Evolutionary conservation across 1,284 basidiomycete species (phyloP), one percentile per base, ranked within the genome.

Genomic region (Flammula alnicola): DNA sequence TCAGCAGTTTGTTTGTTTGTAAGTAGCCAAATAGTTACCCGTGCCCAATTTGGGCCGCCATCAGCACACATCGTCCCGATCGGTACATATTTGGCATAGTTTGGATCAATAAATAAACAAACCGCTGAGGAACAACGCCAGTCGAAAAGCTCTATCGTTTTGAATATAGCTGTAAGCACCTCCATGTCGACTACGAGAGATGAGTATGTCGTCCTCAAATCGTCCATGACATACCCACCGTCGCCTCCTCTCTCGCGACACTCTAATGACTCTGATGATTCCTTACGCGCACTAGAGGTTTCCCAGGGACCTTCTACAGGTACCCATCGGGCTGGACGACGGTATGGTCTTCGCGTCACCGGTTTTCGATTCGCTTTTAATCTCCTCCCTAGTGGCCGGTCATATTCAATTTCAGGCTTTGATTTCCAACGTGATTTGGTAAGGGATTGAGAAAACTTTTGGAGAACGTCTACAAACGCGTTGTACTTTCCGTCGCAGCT

Each of bases 371-470:
- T 31, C 16, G 32, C 16, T 31, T 40, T 30, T 43, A 44, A 17
- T 31, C 26, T 17, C 19, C 17, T 36, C 32, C 12, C 5, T 54
- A 77, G 81, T 27, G 67, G 68, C 40, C 75, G 87, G 12, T 84
- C 86, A 2, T 84, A 84, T 65, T 91, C 88, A n/a, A 68, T 88
- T 27, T 77, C 84, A 1, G 85, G 86, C 8, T 92, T 93, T 64
- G 83, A 91, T 59, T 93, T 92, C 60, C 81, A 88, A 63, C 78
- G 78, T 42, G 85, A 91, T 54, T 71, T 93, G 57, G 72, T 72
- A 39, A n/a, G n/a, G n/a, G n/a, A n/a, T n/a, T n/a, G n/a, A n/a
- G n/a, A n/a, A n/a, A n/a, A n/a, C n/a, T n/a, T n/a, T n/a, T n/a
- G n/a, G n/a, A n/a, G n/a, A n/a, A n/a, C n/a, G n/a, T n/a, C n/a